These are phyloP conservation scores for Boletus rubropictus DNA, from an alignment of 768 basidiomycete genomes.

Conservation along the genomic window DNA sequence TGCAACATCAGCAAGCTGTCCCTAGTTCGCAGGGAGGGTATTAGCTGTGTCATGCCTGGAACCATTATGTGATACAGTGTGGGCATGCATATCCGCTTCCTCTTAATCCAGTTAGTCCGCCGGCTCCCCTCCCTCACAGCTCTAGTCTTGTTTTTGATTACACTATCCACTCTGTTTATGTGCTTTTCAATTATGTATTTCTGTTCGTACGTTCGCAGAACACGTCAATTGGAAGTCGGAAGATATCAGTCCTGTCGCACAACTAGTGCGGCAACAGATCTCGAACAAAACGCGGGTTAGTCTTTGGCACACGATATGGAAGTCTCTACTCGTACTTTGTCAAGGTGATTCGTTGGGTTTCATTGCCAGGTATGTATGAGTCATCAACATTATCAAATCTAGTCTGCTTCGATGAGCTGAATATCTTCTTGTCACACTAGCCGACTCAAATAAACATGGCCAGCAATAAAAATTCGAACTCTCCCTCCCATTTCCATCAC, in stretches of 20 bases:
- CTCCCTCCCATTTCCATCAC: slow-evolving; percentile 1
- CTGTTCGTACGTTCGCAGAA: slow-evolving; percentile 25
- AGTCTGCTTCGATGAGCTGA: too few species aligned
- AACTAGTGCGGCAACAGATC: too few species aligned
- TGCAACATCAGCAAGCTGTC: slow-evolving; percentile 50
- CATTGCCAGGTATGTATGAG: too few species aligned
- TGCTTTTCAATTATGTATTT: slow-evolving; percentile 37
- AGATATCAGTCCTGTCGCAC: slow-evolving; percentile 1
- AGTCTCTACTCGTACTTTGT: too few species aligned
- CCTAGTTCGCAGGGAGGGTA: slow-evolving; percentile 50
- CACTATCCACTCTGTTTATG: slow-evolving; percentile 33
- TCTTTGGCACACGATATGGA: too few species aligned
- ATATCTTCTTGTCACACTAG: slow-evolving; percentile 15
- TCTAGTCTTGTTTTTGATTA: slow-evolving; percentile 30
- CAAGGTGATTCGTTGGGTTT: too few species aligned
- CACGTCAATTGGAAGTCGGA: slow-evolving; percentile 15
- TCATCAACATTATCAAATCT: too few species aligned
- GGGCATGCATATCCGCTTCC: slow-evolving; percentile 12
- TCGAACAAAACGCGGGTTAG: too few species aligned
- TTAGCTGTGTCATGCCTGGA: slow-evolving; percentile 27
- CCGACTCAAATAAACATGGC: slow-evolving; percentile 19
- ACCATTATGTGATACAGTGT: slow-evolving; percentile 11
- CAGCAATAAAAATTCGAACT: not conserved
- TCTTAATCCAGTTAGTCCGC: slow-evolving; percentile 5
- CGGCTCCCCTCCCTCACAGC: slow-evolving; percentile 14